Base-by-base conservation (phyloP, 2,329 filamentous ascomycete genomes). In the Nannizziopsis barbatae region DNA sequence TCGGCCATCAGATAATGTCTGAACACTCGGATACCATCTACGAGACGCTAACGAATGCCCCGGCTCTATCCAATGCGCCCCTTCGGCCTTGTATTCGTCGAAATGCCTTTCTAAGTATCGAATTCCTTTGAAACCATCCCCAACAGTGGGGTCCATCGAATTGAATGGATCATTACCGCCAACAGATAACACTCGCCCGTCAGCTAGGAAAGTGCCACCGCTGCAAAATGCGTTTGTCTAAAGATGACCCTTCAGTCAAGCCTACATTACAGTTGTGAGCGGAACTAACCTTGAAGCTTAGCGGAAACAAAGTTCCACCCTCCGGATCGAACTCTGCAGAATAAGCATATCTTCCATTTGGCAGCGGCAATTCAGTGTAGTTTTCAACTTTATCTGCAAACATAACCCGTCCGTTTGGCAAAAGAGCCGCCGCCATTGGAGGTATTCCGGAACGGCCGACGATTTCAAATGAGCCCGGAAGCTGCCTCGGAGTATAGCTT, bases 371-470 rank as follows among this genome's bases (percentile, higher is more conserved):
- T 51, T 80, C 68, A 0, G 77, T 79, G 61, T 76, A 80, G 59
- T 80, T 75, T 59, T 81, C 77, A 27, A 81, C 69, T 59, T 81
- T 81, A 66, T 81, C 78, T 12, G 80, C 63, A 62, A 81, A 81
- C 33, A 77, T 68, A 9, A 80, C 76, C 45, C 70, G 68, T 18
- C 77, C 76, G 56, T 80, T 79, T 11, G 70, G 74, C 66, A 80
- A 68, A 17, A 81, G 67, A 55, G 70, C 75, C 53, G 76, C 77
- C 56, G 79, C 76, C 78, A 81, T 81, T 12, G 71, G 76, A 36
- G 77, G 76, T n/a, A 80, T 77, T 54, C 78, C 78, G 45, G 75
- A 75, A 50, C 71, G 63, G 14, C 76, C 77, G 47, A 75, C 67
- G 32, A 76, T 60, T 2, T 62, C 61, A 55, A 79, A 72, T 32